Evolutionary conservation across 2,329 filamentous ascomycete species (phyloP).

Genomic region (Alternaria sp.): DNA sequence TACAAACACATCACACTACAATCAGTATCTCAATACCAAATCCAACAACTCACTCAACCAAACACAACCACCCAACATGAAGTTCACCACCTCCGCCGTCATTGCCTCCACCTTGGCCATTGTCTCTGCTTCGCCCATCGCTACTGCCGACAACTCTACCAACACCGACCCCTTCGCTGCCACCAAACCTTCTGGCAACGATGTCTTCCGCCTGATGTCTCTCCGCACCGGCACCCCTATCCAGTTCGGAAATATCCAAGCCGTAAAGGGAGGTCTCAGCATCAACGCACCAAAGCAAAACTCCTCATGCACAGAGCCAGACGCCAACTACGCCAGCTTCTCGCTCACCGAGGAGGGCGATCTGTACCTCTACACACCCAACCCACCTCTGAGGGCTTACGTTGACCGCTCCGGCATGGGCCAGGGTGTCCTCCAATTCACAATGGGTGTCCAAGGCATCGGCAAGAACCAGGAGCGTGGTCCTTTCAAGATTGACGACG

Average conservation of each 20-base stretch:
- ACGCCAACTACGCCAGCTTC: constrained; percentile 58
- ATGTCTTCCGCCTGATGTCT: constrained; percentile 60
- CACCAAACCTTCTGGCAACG: constrained; percentile 21
- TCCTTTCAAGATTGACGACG: not conserved
- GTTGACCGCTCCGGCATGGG: constrained; percentile 54
- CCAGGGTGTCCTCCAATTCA: not conserved
- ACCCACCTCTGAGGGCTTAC: constrained; percentile 59
- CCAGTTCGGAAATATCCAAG: constrained; percentile 59
- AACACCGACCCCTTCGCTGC: constrained; percentile 26
- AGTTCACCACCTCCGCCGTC: not conserved
- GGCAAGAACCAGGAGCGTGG: not conserved
- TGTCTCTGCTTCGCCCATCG: not conserved
- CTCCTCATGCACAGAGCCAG: constrained; percentile 57
- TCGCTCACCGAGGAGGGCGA: constrained; percentile 54
- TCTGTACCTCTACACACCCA: constrained; percentile 58
- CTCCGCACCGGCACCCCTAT: constrained; percentile 60
- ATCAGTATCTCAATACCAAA: not conserved
- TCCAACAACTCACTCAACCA: not conserved
- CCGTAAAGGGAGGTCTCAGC: constrained; percentile 56
- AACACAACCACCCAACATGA: not conserved
- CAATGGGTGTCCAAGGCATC: not conserved
- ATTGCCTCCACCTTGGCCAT: not conserved
- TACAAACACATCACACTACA: not conserved
- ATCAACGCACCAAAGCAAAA: constrained; percentile 54
- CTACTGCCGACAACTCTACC: not conserved